These are phyloP conservation scores for Hymenotorrendiella dingleyae DNA, from an alignment of 2,329 filamentous ascomycete species.

Conservation along the genomic window DNA sequence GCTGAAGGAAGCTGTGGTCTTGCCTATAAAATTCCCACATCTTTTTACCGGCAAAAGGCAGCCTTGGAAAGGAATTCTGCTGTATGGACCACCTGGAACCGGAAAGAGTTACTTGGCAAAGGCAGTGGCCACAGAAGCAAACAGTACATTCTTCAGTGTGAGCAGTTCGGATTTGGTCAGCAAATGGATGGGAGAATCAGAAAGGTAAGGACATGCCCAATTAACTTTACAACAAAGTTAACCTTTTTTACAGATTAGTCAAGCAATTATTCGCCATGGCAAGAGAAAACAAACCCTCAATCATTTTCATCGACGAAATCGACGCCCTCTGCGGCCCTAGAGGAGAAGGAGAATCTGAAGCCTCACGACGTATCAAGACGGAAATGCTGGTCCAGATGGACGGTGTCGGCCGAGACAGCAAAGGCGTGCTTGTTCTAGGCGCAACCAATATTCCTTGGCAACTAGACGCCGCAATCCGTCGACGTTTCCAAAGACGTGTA, in stretches of 20 bases:
- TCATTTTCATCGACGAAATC: slow-evolving; percentile 98
- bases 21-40: slow-evolving; percentile 98
- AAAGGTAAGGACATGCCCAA: slow-evolving; percentile 58
- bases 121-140: slow-evolving; percentile 94
- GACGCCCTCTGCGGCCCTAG: slow-evolving; percentile 93
- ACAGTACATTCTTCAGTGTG: slow-evolving; percentile 98
- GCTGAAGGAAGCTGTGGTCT: slow-evolving; percentile 91
- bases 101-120: slow-evolving; percentile 98
- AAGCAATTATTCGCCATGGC: slow-evolving; percentile 98
- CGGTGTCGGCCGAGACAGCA: slow-evolving; percentile 92
- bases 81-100: slow-evolving; percentile 94
- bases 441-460: slow-evolving; percentile 99
- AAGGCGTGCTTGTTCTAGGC: slow-evolving; percentile 87
- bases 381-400: slow-evolving; percentile 99
- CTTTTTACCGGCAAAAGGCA: slow-evolving; percentile 93
- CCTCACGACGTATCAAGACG: slow-evolving; percentile 95
- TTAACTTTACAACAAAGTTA: background rate
- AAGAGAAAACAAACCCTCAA: slow-evolving; percentile 93
- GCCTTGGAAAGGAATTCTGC: slow-evolving; percentile 95
- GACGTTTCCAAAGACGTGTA: slow-evolving; percentile 92
- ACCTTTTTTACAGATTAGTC: slow-evolving; percentile 50
- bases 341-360: slow-evolving; percentile 93
- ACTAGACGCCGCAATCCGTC: slow-evolving; percentile 88
- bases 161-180: slow-evolving; percentile 95
- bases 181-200: slow-evolving; percentile 99